Base-by-base conservation (phyloP, 305 asterid species). In the Solanum hybrid region DNA sequence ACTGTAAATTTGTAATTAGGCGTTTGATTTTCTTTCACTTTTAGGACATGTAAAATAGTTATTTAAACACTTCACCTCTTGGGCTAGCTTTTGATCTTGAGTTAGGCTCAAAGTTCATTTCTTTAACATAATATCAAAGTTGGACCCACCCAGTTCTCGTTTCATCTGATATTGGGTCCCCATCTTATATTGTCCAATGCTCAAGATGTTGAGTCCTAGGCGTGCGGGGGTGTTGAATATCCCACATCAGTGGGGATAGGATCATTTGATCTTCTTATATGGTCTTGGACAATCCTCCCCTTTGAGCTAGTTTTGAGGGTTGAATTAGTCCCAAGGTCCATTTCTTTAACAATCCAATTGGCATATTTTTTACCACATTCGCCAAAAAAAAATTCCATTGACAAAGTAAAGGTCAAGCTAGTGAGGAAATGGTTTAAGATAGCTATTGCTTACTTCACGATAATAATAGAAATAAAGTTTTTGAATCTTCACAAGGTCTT, bases 341-440 rank as follows among this genome's bases (percentile, higher is more conserved):
- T 24, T 69, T 69, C 75, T 69, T 66, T 69, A 26, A 71, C 77
- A 24, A 71, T 71, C 42, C 87, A 31, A 26, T 51, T 51, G 75
- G 36, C 73, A 56, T 19, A 51, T 32, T 45, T 45, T 45, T 42
- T 27, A 82, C 38, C 87, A 27, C 22, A 42, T 27, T 69, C 1
- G 27, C 72, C 9, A 42, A 81, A 51, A 42, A 66, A 82, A 42
- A 2, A 15, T 10, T 12, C 38, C 71, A 2, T 82, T 82, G 87
- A 22, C 87, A 84, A 84, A 51, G 22, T 35, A 51, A 84, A 84
- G 15, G 38, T 84, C 87, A 84, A 51, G 87, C 87, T 84, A 84
- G 19, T 84, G 75, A 51, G 75, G 87, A 84, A 19, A 45, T 51
- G 31, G 17, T 17, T 84, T 84, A 51, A 15, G 72, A 84, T 84